phyloP scores from a whole-genome alignment of 331 rosid species.

The Quercus phellos region DNA sequence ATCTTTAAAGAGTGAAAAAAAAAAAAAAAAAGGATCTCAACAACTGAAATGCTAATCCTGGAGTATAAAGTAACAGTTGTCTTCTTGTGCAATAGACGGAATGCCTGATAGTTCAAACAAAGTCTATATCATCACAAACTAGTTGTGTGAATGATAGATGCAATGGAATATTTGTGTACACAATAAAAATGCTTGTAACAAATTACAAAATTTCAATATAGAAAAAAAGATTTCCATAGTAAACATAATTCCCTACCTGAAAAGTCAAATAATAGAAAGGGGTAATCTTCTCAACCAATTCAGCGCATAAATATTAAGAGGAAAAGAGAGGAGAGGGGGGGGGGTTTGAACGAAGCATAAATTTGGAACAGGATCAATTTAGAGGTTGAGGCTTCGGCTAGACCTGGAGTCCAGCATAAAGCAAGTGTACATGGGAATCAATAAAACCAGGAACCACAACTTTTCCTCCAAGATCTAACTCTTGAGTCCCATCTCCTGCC shows the following conservation, averaged over 20 bases:
- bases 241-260: not conserved
- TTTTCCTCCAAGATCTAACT: slow-evolving; percentile 60
- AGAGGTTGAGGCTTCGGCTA: not conserved
- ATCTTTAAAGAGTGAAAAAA: not conserved
- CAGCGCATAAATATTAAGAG: not conserved
- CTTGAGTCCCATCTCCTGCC: slow-evolving; percentile 55
- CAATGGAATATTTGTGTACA: not conserved
- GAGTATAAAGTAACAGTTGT: not conserved
- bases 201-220: not conserved
- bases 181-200: not conserved
- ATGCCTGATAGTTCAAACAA: not conserved
- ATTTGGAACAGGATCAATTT: not conserved
- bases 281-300: not conserved
- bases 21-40: not conserved
- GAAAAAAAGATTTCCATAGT: not conserved
- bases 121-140: not conserved
- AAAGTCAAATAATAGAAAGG: not conserved
- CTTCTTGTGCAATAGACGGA: not conserved
- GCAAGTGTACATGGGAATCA: slow-evolving; percentile 72
- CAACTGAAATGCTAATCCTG: not conserved
- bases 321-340: too few relatives aligned
- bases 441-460: slow-evolving; percentile 80
- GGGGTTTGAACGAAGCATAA: not conserved
- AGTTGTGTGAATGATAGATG: not conserved
- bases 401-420: slow-evolving; percentile 71